Evolutionary conservation across 805 yeast genomes (phyloP).

Genomic region (Jamesozyma gamospora): DNA sequence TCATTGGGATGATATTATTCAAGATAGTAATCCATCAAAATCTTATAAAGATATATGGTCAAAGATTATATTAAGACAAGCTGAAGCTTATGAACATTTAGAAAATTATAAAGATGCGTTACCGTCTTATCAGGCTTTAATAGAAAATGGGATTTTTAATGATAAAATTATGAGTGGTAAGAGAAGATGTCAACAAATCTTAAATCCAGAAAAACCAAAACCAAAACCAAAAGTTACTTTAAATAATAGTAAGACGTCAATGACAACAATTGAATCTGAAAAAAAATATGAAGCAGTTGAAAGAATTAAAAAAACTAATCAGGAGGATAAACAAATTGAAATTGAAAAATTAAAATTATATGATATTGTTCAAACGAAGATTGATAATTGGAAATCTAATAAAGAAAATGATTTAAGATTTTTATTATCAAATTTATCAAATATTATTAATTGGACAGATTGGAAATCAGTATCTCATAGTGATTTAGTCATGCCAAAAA

Average conservation of each 20-base stretch:
- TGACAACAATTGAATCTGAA: not conserved
- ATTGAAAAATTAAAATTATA: slow-evolving; percentile 49
- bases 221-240: slow-evolving; percentile 1
- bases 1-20: slow-evolving; percentile 40
- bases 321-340: slow-evolving; percentile 36
- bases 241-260: not conserved
- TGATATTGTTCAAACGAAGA: slow-evolving; percentile 48
- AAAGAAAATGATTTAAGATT: slow-evolving; percentile 77
- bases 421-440: slow-evolving; percentile 57
- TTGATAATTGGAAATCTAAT: slow-evolving; percentile 58
- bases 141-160: slow-evolving; percentile 58
- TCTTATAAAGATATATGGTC: slow-evolving; percentile 53
- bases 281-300: slow-evolving; percentile 35
- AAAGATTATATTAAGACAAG: slow-evolving; percentile 58
- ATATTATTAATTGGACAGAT: slow-evolving; percentile 56
- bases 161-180: slow-evolving; percentile 67
- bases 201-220: slow-evolving; percentile 39
- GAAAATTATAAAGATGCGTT: slow-evolving; percentile 64
- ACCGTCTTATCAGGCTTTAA: slow-evolving; percentile 46
- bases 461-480: slow-evolving; percentile 61
- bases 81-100: slow-evolving; percentile 73
- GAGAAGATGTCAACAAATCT: slow-evolving; percentile 58
- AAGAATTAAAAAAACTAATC: slow-evolving; percentile 40
- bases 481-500: slow-evolving; percentile 80
- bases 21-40: slow-evolving; percentile 17